A percentile compares a stretch with the other conserved stretches of the same genome.
Conservation (phyloP, 129 eudicot species). For the Escallonia rubra region DNA sequence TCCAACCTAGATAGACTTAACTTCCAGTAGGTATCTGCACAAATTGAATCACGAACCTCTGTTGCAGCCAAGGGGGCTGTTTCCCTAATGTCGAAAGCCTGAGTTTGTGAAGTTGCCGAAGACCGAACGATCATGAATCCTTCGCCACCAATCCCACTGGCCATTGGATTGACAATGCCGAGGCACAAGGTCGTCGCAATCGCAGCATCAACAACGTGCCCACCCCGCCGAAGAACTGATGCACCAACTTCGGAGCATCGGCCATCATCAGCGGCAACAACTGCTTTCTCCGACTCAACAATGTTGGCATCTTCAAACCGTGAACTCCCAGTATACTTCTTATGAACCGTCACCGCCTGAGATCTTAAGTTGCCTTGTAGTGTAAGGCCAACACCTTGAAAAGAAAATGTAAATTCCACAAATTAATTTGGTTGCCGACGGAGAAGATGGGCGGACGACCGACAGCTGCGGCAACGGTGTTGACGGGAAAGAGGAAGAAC, state of each 20-base stretch:
- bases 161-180: slow-evolving; percentile 79
- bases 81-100: slow-evolving; percentile 84
- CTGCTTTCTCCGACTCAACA: slow-evolving; percentile 63
- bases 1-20: no score
- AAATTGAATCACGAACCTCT: slow-evolving; percentile 41
- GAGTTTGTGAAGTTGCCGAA: slow-evolving; percentile 35
- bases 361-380: slow-evolving; percentile 20
- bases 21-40: no score
- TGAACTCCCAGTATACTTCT: slow-evolving; percentile 6
- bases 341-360: slow-evolving; percentile 9
- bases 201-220: slow-evolving; percentile 92
- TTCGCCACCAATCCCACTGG: slow-evolving; percentile 93
- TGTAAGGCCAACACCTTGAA: slow-evolving; percentile 33
- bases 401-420: no score
- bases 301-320: slow-evolving; percentile 18
- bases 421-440: no score
- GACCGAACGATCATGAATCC: slow-evolving; percentile 81
- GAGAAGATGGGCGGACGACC: no score
- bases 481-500: no score
- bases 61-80: slow-evolving; percentile 94
- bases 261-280: slow-evolving; percentile 99
- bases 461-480: no score
- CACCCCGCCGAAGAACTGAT: slow-evolving; percentile 54
- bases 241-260: slow-evolving; percentile 72
- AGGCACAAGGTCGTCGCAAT: slow-evolving; percentile 77